Percentiles rank a stretch among this genome's conserved stretches.
Evolutionary conservation across 2,329 filamentous ascomycete genomes (phyloP).

Genomic region (Phaeosphaeriaceae sp.): DNA sequence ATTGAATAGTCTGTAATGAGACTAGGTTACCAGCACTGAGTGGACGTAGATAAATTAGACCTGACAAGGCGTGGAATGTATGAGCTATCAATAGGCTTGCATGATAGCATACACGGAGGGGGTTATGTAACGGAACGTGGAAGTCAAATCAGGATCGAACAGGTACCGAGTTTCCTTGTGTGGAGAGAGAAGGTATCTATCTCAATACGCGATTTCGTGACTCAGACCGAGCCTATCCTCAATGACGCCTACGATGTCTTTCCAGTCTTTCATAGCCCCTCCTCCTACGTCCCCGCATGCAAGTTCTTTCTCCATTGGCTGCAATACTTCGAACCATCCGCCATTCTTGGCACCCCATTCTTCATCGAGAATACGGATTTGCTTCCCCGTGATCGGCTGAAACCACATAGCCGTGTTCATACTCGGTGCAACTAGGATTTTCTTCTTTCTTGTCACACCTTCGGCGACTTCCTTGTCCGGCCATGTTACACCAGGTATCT

Average conservation of each 20-base stretch:
- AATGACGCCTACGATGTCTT: slow-evolving; percentile 71
- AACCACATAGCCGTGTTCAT: slow-evolving; percentile 95
- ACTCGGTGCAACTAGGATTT: slow-evolving; percentile 76
- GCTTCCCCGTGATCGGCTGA: slow-evolving; percentile 78
- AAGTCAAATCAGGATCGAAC: too few relatives aligned
- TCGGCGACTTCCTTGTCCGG: slow-evolving; percentile 19
- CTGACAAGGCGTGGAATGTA: too few relatives aligned
- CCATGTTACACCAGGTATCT: slow-evolving; percentile 32
- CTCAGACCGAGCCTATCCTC: slow-evolving; percentile 51
- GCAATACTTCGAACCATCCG: slow-evolving; percentile 71
- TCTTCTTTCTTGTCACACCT: slow-evolving; percentile 52
- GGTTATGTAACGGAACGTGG: too few relatives aligned
- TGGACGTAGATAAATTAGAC: too few relatives aligned
- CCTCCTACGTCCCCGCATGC: slow-evolving; percentile 85
- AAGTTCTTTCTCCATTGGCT: slow-evolving; percentile 75
- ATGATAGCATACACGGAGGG: too few relatives aligned
- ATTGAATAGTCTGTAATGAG: too few relatives aligned
- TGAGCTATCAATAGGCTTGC: too few relatives aligned
- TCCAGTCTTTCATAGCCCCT: slow-evolving; percentile 85
- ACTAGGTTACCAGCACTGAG: too few relatives aligned
- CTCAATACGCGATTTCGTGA: neutral
- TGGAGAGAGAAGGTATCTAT: neutral
- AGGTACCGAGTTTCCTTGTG: neutral
- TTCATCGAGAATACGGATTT: slow-evolving; percentile 71
- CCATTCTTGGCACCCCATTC: slow-evolving; percentile 69